These are phyloP conservation scores for Waitea zeae DNA, from an alignment of 1,284 basidiomycete species.

Conservation along the genomic window DNA sequence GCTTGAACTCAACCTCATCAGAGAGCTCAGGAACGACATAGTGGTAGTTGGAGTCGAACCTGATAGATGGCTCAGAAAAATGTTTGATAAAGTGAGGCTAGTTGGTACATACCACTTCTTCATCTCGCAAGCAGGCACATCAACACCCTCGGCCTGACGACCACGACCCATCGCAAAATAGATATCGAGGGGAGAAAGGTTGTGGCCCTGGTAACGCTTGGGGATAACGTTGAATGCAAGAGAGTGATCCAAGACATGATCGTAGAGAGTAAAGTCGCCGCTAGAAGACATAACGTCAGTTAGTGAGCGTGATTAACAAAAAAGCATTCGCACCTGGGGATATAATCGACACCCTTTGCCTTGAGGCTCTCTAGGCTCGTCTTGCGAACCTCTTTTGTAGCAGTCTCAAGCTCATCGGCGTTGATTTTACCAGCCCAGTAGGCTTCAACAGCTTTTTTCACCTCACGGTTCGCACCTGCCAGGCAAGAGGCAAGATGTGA, in stretches of 20 bases:
- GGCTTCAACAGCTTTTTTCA: slow-evolving; percentile 96
- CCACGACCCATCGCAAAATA: slow-evolving; percentile 99
- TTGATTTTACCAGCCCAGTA: slow-evolving; percentile 95
- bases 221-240: slow-evolving; percentile 96
- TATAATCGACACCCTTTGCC: slow-evolving; percentile 75
- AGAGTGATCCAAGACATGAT: slow-evolving; percentile 97
- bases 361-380: slow-evolving; percentile 84
- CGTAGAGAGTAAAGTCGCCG: slow-evolving; percentile 97
- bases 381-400: slow-evolving; percentile 81
- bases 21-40: slow-evolving; percentile 97
- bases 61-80: slow-evolving; percentile 19
- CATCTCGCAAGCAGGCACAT: slow-evolving; percentile 98
- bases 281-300: slow-evolving; percentile 22
- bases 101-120: slow-evolving; percentile 74
- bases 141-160: slow-evolving; percentile 85
- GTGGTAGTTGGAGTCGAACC: slow-evolving; percentile 99
- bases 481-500: slow-evolving; percentile 4
- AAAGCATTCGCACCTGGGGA: slow-evolving; percentile 62
- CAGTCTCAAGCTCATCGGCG: slow-evolving; percentile 80
- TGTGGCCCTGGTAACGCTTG: slow-evolving; percentile 81
- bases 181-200: slow-evolving; percentile 83
- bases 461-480: slow-evolving; percentile 83
- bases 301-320: not conserved
- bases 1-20: slow-evolving; percentile 84
- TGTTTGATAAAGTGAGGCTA: slow-evolving; percentile 2